A percentile compares a stretch with the other conserved stretches of the same genome.
Conservation (phyloP, 768 basidiomycete species). For the Brasilioporus rufonigricans region DNA sequence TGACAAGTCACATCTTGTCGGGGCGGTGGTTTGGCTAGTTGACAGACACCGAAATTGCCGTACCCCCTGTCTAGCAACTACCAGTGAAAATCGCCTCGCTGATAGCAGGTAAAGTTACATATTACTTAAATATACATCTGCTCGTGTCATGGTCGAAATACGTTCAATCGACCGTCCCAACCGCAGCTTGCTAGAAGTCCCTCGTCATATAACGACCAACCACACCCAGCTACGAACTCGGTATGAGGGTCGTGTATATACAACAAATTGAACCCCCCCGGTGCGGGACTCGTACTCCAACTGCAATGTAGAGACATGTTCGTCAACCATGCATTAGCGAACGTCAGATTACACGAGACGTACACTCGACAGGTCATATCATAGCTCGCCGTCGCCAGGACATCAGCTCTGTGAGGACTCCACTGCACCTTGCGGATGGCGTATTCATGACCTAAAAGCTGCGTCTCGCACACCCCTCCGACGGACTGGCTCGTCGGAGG, state of each 20-base stretch:
- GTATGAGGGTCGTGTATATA: constrained; percentile 85
- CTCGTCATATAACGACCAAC: constrained; percentile 91
- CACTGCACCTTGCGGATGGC: constrained; percentile 88
- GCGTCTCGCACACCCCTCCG: constrained; percentile 68
- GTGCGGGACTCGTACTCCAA: constrained; percentile 66
- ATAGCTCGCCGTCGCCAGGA: constrained; percentile 74
- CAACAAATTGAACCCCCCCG: constrained; percentile 50
- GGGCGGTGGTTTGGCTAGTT: no score
- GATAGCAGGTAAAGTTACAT: no score
- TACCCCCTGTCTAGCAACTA: no score
- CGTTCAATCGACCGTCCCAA: constrained; percentile 44
- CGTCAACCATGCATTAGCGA: neutral
- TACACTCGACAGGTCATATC: constrained; percentile 96
- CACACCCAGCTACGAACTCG: constrained; percentile 90
- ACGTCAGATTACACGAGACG: constrained; percentile 30
- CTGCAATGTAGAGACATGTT: constrained; percentile 38
- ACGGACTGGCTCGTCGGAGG: constrained; percentile 49
- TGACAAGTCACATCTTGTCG: neutral
- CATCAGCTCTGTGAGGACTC: constrained; percentile 74
- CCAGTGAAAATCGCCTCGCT: no score
- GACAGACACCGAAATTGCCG: no score
- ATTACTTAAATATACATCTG: neutral
- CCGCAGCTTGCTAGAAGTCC: constrained; percentile 82
- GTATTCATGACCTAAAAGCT: constrained; percentile 83
- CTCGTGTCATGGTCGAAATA: constrained; percentile 54